Evolutionary conservation across 169 alveolate genomes (phyloP), one percentile per base, ranked within the genome.

Genomic region (Amoebophrya sp.): DNA sequence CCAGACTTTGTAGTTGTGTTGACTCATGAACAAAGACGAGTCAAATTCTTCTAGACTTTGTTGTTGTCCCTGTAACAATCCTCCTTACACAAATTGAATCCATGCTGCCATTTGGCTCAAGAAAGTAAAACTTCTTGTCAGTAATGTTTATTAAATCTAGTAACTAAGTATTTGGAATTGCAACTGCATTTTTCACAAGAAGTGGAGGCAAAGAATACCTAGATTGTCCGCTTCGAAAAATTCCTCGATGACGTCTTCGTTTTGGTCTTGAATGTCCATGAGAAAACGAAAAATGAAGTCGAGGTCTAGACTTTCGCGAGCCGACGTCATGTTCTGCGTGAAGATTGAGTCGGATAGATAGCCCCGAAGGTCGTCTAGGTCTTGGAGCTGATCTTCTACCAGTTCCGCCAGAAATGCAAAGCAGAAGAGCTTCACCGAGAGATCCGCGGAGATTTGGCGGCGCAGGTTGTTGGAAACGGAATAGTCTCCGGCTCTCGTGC

Each of bases 141-240:
- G n/a, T n/a, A n/a, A n/a, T n/a, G n/a, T n/a, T n/a, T n/a, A n/a
- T n/a, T n/a, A n/a, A n/a, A n/a, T n/a, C n/a, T n/a, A n/a, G n/a
- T n/a, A n/a, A n/a, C n/a, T n/a, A n/a, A n/a, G n/a, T n/a, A n/a
- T n/a, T n/a, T n/a, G n/a, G n/a, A n/a, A n/a, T n/a, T n/a, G n/a
- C n/a, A n/a, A n/a, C n/a, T n/a, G n/a, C n/a, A n/a, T n/a, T n/a
- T n/a, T n/a, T n/a, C n/a, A n/a, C n/a, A n/a, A n/a, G n/a, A n/a
- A 47, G 6, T 18, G 6, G 6, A 47, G 65, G 18, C 18, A 47
- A 47, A 47, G 3, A 1, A 65, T 65, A 65, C 83, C 83, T 6
- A 65, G 83, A 65, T 65, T 65, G 83, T 65, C 83, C 33, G 83
- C 83, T 36, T 65, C 83, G 83, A 65, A 65, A 36, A 65, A 65